These are phyloP conservation scores for Haematococcus sp. DNA, from an alignment of 139 green algal genomes.

Conservation along the genomic window DNA sequence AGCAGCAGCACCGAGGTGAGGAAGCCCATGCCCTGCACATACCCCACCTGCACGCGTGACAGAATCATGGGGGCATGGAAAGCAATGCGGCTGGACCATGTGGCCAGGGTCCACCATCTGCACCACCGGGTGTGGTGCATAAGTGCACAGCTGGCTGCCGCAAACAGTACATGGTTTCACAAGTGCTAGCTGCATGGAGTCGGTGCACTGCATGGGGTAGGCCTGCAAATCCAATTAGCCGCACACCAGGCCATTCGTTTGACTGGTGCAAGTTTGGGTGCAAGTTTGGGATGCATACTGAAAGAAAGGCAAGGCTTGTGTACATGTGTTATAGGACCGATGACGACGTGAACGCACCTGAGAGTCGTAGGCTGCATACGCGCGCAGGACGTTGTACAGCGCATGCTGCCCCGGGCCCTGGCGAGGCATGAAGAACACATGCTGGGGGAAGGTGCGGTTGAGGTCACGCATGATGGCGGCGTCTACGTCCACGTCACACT, in stretches of 20 bases:
- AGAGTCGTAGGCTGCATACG: constrained; percentile 52
- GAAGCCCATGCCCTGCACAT: constrained; percentile 93
- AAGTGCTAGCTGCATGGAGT: too few relatives aligned
- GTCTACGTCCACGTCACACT: constrained; percentile 25
- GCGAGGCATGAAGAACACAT: constrained; percentile 75
- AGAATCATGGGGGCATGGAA: neutral
- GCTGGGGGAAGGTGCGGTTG: constrained; percentile 76
- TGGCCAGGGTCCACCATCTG: neutral
- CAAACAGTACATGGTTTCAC: neutral
- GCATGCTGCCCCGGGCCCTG: constrained; percentile 74
- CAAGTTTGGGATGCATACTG: too few relatives aligned
- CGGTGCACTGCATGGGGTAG: too few relatives aligned
- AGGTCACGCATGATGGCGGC: constrained; percentile 70
- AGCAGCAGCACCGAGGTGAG: constrained; percentile 83
- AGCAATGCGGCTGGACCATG: neutral
- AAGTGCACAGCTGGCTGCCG: neutral
- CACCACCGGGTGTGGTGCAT: neutral
- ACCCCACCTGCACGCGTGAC: constrained; percentile 62
- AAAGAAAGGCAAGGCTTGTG: too few relatives aligned
- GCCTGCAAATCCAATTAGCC: too few relatives aligned
- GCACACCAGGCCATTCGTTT: too few relatives aligned
- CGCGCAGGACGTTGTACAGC: constrained; percentile 83
- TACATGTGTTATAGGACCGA: too few relatives aligned
- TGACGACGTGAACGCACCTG: too few relatives aligned
- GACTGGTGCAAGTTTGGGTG: too few relatives aligned